phyloP scores from a whole-genome alignment of 805 yeast genomes.

The Candida stauntonica region DNA sequence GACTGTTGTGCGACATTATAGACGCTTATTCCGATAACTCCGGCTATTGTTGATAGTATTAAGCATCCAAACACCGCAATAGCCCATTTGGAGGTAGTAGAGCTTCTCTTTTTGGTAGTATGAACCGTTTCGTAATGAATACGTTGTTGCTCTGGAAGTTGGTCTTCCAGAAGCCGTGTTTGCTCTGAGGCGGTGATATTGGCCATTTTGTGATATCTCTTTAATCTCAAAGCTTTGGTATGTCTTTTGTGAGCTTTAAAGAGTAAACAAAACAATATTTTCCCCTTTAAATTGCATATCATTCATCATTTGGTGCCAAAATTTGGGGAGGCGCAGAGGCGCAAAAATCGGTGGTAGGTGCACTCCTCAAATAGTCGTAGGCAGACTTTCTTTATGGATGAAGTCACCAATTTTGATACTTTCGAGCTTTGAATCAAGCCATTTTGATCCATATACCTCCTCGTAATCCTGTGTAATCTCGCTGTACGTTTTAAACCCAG shows the following conservation, averaged over 20 bases:
- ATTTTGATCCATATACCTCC: slow-evolving; percentile 17
- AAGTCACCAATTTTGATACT: slow-evolving; percentile 28
- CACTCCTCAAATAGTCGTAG: slow-evolving; percentile 2
- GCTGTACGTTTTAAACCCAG: slow-evolving; percentile 9
- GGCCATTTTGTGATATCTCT: too few relatives aligned
- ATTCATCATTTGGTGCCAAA: neutral
- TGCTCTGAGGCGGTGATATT: too few relatives aligned
- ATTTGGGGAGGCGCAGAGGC: neutral
- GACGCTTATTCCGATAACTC: slow-evolving; percentile 4
- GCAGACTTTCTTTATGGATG: slow-evolving; percentile 8
- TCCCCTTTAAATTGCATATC: too few relatives aligned
- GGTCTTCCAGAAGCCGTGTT: too few relatives aligned
- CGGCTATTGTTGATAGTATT: neutral
- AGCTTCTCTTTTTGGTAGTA: too few relatives aligned
- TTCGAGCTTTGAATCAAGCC: slow-evolving; percentile 17
- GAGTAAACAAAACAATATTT: too few relatives aligned
- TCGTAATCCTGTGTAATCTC: slow-evolving; percentile 27
- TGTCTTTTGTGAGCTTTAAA: too few relatives aligned
- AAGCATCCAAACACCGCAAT: neutral
- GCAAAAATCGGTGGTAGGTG: neutral
- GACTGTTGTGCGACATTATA: slow-evolving; percentile 18
- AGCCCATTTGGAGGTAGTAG: too few relatives aligned
- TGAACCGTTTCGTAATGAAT: too few relatives aligned
- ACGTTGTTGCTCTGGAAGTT: too few relatives aligned
- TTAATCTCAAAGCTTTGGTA: too few relatives aligned